Evolutionary conservation across 2,329 filamentous ascomycete species (phyloP).

Genomic region (Neopestalotiopsis sp.): DNA sequence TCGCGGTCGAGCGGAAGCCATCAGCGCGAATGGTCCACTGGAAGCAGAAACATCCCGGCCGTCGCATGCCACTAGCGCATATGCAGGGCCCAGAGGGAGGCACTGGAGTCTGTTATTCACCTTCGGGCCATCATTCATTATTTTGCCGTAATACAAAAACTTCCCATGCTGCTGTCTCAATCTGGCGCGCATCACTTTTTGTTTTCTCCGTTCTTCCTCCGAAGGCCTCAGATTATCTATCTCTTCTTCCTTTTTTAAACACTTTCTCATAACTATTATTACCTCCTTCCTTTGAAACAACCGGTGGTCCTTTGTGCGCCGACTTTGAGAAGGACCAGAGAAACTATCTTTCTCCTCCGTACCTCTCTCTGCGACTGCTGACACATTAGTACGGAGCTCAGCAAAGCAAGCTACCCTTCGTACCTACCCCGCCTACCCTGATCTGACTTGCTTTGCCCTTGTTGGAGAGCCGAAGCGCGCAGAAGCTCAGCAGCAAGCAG

Average conservation of each 20-base stretch:
- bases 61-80: conserved; percentile 7
- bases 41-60: conserved; percentile 9
- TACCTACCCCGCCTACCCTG: conserved; percentile 25
- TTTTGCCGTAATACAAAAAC: conserved; percentile 35
- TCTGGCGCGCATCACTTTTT: background rate
- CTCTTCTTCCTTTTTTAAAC: background rate
- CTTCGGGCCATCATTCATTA: conserved; percentile 24
- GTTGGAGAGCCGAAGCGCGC: background rate
- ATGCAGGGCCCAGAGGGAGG: conserved; percentile 17
- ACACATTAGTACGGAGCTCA: background rate
- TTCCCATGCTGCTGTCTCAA: conserved; percentile 21
- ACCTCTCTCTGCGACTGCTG: background rate
- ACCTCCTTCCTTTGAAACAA: background rate
- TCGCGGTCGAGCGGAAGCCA: conserved; percentile 18
- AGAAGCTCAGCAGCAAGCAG: background rate
- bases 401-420: background rate
- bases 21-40: conserved; percentile 9
- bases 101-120: background rate
- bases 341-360: background rate
- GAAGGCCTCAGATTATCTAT: conserved; percentile 7
- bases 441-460: conserved; percentile 17
- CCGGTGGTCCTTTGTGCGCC: background rate
- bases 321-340: background rate
- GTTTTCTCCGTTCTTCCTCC: conserved; percentile 22
- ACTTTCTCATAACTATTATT: background rate